Conservation (phyloP, 2,329 filamentous ascomycete genomes). For the Cordyceps cateniannulata region DNA sequence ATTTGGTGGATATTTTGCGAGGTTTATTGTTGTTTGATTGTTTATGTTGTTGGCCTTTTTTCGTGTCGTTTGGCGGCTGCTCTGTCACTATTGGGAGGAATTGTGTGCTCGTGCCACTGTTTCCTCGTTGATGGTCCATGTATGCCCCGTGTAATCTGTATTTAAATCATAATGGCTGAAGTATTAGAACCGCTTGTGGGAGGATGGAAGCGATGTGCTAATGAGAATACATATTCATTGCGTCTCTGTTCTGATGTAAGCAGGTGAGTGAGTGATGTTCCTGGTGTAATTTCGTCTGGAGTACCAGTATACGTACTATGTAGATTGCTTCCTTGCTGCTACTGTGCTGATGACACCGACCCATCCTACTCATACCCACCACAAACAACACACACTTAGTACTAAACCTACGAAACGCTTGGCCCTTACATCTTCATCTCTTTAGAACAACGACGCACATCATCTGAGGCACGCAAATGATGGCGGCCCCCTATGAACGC, state of each 20-base stretch:
- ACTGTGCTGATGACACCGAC: too few species aligned
- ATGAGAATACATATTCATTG: not conserved
- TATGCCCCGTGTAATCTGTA: slow-evolving; percentile 9
- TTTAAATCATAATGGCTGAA: slow-evolving; percentile 4
- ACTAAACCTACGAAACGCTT: too few species aligned
- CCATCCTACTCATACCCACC: not conserved
- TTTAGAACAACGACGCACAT: too few species aligned
- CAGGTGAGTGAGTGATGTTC: not conserved
- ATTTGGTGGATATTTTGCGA: not conserved
- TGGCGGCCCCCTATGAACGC: slow-evolving; percentile 19
- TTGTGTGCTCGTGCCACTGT: not conserved
- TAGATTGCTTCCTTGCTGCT: not conserved
- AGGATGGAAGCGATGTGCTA: slow-evolving; percentile 1
- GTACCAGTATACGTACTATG: not conserved
- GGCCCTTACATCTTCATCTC: not conserved
- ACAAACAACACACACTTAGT: not conserved
- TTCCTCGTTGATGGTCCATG: not conserved
- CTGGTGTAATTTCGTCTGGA: not conserved
- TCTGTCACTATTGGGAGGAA: not conserved
- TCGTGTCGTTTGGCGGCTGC: not conserved
- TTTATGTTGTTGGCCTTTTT: slow-evolving; percentile 7
- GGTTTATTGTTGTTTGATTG: slow-evolving; percentile 5
- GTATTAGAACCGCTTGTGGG: not conserved
- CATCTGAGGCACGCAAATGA: slow-evolving; percentile 12
- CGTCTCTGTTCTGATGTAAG: not conserved